Conservation (phyloP, 1,284 basidiomycete species). For the Pseudozyma hubeiensis region DNA sequence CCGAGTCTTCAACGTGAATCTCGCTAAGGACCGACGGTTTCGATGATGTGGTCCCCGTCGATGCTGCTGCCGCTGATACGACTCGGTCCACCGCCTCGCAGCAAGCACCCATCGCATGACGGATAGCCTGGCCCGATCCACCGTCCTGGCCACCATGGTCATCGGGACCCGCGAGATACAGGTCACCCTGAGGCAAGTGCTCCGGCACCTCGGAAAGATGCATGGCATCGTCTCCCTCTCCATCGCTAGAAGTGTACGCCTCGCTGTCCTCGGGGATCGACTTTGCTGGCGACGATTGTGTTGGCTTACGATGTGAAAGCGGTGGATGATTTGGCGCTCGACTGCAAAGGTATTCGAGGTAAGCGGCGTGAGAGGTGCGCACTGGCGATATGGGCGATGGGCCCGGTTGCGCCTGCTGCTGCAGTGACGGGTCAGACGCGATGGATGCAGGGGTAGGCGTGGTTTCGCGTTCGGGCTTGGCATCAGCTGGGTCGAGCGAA, state of each 20-base stretch:
- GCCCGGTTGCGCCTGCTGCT: background rate
- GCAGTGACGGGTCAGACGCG: background rate
- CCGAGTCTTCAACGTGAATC: slow-evolving; percentile 12
- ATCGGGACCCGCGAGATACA: slow-evolving; percentile 62
- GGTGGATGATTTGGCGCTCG: slow-evolving; percentile 43
- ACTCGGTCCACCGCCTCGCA: slow-evolving; percentile 65
- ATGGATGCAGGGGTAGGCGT: slow-evolving; percentile 24
- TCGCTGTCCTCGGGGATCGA: slow-evolving; percentile 30
- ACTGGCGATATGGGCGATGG: background rate
- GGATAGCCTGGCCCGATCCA: slow-evolving; percentile 63
- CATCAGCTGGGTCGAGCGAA: background rate
- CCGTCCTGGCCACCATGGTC: slow-evolving; percentile 26
- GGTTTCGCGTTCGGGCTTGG: slow-evolving; percentile 14
- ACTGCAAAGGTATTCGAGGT: slow-evolving; percentile 40
- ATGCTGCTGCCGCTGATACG: slow-evolving; percentile 28
- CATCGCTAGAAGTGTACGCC: slow-evolving; percentile 50
- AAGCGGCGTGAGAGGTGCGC: slow-evolving; percentile 39
- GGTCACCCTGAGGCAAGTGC: slow-evolving; percentile 62
- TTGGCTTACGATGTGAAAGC: slow-evolving; percentile 7
- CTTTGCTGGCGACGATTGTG: slow-evolving; percentile 16
- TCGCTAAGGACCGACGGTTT: slow-evolving; percentile 11
- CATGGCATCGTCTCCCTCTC: slow-evolving; percentile 58
- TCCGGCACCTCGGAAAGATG: slow-evolving; percentile 60
- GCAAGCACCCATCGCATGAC: slow-evolving; percentile 61
- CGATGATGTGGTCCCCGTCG: background rate